Evolutionary conservation across 768 basidiomycete genomes (phyloP), one percentile per base, ranked within the genome.

Genomic region (Tremella yokohamensis): DNA sequence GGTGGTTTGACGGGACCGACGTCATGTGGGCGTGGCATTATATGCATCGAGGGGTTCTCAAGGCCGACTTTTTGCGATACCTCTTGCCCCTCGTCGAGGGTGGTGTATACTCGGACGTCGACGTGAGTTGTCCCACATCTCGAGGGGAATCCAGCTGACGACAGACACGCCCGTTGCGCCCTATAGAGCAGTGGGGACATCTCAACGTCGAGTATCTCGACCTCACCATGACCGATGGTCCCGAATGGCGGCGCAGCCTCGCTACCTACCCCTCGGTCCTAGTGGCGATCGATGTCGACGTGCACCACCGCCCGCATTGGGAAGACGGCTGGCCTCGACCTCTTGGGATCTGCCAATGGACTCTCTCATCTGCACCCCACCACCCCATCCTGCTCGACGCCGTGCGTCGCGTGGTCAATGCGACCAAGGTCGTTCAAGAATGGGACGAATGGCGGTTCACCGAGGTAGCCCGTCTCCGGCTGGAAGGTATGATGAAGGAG

Each of bases 381-480:
- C 76, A 77, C 57, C 76, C 76, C 1, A 70, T 77, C 51, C 62
- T 72, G 40, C 38, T 77, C 19, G 74, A 76, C 50, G 68, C 69
- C 3, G 67, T 62, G 1, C 37, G 70, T 18, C 37, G 73, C 20
- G 63, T 76, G 0, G 61, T 74, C 40, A 70, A 74, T 48, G 52
- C 64, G 2, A 66, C 70, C 8, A 50, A 49, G 34, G 58, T 67
- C 6, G 62, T 72, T 2, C 56, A 61, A 38, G 44, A 49, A 1
- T 72, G 67, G 67, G 65, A 66, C 18, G 39, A 48, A 1, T 58
- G 56, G 52, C 44, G 62, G n/a, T 19, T 29, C 1, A 47, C 22
- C 4, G 62, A 61, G 42, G 61, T 66, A 15, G 20, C 42, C 11
- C 19, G 47, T 12, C 38, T 60, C 15, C 16, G 58, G 26, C 24